These are phyloP conservation scores for Toxoplasma gondii DNA, from an alignment of 169 alveolate genomes.

Conservation along the genomic window DNA sequence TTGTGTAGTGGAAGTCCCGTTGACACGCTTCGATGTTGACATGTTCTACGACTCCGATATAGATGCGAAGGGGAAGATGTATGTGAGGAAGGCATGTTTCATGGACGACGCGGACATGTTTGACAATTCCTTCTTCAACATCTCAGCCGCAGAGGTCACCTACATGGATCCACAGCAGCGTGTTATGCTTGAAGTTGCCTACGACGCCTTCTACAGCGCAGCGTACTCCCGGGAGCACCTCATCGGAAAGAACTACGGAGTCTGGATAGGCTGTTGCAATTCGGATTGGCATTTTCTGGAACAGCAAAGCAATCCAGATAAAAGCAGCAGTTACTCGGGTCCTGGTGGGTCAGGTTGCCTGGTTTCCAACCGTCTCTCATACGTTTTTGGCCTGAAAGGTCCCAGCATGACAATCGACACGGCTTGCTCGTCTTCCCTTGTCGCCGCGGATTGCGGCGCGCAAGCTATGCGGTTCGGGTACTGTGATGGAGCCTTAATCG, in stretches of 20 bases:
- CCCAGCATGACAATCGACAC: constrained; percentile 82
- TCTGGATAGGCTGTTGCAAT: constrained; percentile 75
- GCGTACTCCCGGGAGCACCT: constrained; percentile 60
- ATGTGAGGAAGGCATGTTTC: constrained; percentile 74
- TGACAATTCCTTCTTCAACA: constrained; percentile 70
- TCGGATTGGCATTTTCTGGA: constrained; percentile 72
- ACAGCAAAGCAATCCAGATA: constrained; percentile 53
- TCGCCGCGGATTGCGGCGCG: constrained; percentile 80
- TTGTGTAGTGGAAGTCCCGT: constrained; percentile 73
- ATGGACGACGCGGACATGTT: constrained; percentile 74
- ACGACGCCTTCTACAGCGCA: constrained; percentile 72
- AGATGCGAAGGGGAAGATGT: constrained; percentile 71
- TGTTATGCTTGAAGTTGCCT: constrained; percentile 76
- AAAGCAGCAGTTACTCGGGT: constrained; percentile 65
- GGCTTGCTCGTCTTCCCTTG: constrained; percentile 83
- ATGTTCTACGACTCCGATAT: constrained; percentile 68
- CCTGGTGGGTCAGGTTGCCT: constrained; percentile 69
- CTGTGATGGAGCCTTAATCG: constrained; percentile 78
- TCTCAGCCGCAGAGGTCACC: constrained; percentile 70
- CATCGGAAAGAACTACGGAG: constrained; percentile 69
- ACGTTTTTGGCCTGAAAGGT: constrained; percentile 78
- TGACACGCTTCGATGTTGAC: constrained; percentile 71
- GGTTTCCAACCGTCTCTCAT: constrained; percentile 80
- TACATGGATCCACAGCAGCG: constrained; percentile 84
- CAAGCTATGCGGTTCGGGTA: constrained; percentile 69